phyloP scores from a whole-genome alignment of 2,329 filamentous ascomycete genomes.

The Cladosporium oxysporum region DNA sequence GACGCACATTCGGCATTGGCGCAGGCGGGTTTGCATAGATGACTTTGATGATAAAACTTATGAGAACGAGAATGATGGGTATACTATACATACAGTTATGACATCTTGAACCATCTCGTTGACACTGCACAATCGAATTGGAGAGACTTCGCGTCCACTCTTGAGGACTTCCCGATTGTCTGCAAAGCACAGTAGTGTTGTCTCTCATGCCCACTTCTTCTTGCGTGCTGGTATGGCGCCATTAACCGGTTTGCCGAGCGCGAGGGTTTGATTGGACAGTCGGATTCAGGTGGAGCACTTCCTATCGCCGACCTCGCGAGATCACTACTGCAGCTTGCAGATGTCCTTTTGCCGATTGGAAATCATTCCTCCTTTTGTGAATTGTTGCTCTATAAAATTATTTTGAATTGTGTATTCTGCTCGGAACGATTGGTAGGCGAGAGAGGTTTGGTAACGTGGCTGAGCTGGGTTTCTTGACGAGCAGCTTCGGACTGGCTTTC shows the following conservation, averaged over 20 bases:
- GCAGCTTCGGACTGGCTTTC: neutral
- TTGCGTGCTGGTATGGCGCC: neutral
- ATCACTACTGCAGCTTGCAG: neutral
- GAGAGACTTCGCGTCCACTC: neutral
- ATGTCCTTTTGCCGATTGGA: neutral
- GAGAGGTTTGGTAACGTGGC: neutral
- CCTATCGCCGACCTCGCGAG: conserved; percentile 8
- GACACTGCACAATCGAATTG: neutral
- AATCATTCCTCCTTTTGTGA: neutral
- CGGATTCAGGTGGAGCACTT: neutral
- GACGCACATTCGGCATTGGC: neutral
- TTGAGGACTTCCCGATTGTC: neutral
- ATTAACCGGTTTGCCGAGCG: neutral
- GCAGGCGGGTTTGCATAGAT: neutral
- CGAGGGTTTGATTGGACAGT: neutral
- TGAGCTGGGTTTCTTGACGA: neutral
- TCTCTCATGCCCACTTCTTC: neutral
- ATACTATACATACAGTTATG: neutral
- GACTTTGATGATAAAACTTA: neutral
- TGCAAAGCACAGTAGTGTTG: too few relatives aligned
- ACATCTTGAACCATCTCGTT: neutral
- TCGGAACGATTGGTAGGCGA: neutral
- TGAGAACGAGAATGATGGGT: neutral
- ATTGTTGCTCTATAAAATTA: neutral
- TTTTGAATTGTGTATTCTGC: neutral